Evolutionary conservation across 2,329 filamentous ascomycete genomes (phyloP).

Genomic region (Sporothrix dimorphospora): DNA sequence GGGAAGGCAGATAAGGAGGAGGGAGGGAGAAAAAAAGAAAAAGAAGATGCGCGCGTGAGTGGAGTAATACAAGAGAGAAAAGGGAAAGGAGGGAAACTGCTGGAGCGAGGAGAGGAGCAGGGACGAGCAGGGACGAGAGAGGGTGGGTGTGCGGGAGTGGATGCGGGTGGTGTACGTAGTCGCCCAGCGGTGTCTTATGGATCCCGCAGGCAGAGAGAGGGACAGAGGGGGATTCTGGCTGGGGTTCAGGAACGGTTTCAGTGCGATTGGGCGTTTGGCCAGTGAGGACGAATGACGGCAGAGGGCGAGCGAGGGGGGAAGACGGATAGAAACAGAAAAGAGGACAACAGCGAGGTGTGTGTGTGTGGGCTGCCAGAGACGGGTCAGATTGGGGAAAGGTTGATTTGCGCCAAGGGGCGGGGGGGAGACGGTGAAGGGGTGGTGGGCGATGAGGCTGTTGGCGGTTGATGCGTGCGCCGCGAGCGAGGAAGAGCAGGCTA

Average conservation of each 20-base stretch:
- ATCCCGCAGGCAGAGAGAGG: background rate
- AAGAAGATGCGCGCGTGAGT: constrained; percentile 27
- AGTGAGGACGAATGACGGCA: constrained; percentile 7
- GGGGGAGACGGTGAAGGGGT: constrained; percentile 16
- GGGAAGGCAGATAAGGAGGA: constrained; percentile 18
- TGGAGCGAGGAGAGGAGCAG: constrained; percentile 16
- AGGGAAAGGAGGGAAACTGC: constrained; percentile 17
- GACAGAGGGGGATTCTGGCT: background rate
- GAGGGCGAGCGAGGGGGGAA: background rate
- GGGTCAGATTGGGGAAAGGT: constrained; percentile 16
- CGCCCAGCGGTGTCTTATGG: background rate
- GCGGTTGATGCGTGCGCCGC: background rate
- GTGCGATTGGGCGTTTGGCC: constrained; percentile 16
- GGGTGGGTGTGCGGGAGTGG: constrained; percentile 14
- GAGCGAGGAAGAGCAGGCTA: background rate
- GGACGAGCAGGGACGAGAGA: background rate
- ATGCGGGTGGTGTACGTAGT: background rate
- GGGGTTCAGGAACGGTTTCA: constrained; percentile 30
- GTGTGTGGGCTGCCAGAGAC: background rate
- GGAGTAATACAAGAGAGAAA: constrained; percentile 18
- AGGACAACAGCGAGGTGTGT: background rate
- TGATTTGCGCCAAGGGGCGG: constrained; percentile 15
- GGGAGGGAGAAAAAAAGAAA: constrained; percentile 13
- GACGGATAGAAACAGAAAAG: background rate
- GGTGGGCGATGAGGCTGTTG: background rate